phyloP scores from a whole-genome alignment of 345 rosid species.

The Cardamine resedifolia region DNA sequence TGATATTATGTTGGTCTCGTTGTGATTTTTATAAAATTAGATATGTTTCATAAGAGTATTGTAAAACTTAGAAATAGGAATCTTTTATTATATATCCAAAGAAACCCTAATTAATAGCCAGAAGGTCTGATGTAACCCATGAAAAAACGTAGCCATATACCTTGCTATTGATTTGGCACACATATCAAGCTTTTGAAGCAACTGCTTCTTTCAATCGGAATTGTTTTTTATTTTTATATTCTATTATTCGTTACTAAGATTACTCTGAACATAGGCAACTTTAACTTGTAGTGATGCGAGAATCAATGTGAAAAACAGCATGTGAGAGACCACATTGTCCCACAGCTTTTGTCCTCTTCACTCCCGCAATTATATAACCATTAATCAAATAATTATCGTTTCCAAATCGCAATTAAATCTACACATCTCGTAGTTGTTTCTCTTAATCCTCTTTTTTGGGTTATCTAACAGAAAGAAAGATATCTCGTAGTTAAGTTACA shows the following conservation, averaged over 20 bases:
- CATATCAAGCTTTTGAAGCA: conserved; percentile 23
- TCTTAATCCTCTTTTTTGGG: neutral
- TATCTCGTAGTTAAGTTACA: neutral
- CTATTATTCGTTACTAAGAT: conserved; percentile 17
- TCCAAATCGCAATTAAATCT: neutral
- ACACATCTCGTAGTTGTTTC: neutral
- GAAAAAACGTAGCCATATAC: neutral
- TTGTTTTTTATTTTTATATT: neutral
- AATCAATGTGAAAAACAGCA: conserved; percentile 14
- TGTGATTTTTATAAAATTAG: neutral
- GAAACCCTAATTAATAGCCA: neutral
- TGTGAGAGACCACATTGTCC: conserved; percentile 35
- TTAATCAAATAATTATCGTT: neutral
- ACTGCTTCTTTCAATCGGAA: neutral
- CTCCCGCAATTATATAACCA: conserved; percentile 6
- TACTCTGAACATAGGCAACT: conserved; percentile 5
- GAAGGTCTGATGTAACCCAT: neutral
- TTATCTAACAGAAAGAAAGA: neutral
- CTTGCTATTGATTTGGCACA: conserved; percentile 26
- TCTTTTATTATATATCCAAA: neutral
- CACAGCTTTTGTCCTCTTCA: conserved; percentile 34
- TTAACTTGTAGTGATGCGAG: conserved; percentile 12
- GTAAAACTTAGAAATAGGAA: neutral
- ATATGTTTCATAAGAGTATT: neutral
- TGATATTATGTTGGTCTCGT: neutral